Evolutionary conservation across 1,284 basidiomycete genomes (phyloP).

Genomic region (Takashimella koratensis): DNA sequence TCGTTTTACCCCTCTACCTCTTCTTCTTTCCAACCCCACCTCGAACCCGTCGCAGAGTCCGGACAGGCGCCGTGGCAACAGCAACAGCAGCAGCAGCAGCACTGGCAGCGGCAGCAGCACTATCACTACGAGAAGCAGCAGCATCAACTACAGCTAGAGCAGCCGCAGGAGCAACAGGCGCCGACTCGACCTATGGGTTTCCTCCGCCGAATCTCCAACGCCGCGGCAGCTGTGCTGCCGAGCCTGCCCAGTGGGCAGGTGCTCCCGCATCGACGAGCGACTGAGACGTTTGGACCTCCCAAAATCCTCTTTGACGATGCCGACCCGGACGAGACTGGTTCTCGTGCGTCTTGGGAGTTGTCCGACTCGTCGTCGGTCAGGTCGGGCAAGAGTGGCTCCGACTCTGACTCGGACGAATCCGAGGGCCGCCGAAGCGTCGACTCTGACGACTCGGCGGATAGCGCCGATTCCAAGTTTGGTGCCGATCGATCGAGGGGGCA

Average conservation of each 20-base stretch:
- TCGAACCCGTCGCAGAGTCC: neutral
- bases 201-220: constrained; percentile 31
- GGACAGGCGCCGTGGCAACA: neutral
- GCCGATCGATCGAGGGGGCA: constrained; percentile 13
- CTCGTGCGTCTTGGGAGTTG: constrained; percentile 36
- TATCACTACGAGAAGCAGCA: neutral
- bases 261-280: constrained; percentile 18
- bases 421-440: constrained; percentile 9
- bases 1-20: neutral
- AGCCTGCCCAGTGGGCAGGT: constrained; percentile 11
- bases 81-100: neutral
- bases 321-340: constrained; percentile 15
- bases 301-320: constrained; percentile 4
- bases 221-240: constrained; percentile 24
- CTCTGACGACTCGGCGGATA: constrained; percentile 10
- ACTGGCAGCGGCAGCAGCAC: neutral
- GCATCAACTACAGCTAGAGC: neutral
- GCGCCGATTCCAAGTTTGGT: constrained; percentile 19
- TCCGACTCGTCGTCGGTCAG: constrained; percentile 26
- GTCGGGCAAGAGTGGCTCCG: constrained; percentile 9
- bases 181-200: constrained; percentile 24
- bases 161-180: neutral
- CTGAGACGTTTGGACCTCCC: constrained; percentile 20
- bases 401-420: constrained; percentile 12
- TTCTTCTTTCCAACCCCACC: neutral